phyloP scores from a whole-genome alignment of 805 yeast genomes.

The Candida piceae region DNA sequence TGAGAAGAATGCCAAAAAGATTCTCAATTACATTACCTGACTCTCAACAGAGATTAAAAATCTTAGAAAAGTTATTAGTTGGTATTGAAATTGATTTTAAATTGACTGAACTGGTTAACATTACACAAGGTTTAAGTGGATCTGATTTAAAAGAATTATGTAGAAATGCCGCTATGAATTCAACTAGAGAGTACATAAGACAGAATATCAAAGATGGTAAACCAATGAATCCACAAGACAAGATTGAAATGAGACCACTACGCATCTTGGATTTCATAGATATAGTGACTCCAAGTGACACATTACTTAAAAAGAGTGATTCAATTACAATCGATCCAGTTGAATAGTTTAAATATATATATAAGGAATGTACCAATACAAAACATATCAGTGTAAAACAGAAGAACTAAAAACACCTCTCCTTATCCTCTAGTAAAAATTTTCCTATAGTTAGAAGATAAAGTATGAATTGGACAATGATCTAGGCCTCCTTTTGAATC shows the following conservation, averaged over 20 bases:
- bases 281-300: conserved; percentile 28
- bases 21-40: conserved; percentile 76
- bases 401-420: conserved; percentile 3
- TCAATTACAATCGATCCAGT: conserved; percentile 17
- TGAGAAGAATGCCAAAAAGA: conserved; percentile 89
- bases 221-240: conserved; percentile 28
- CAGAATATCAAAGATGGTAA: conserved; percentile 45
- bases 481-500: conserved; percentile 50
- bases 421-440: background rate
- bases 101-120: conserved; percentile 49
- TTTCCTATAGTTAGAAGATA: conserved; percentile 6
- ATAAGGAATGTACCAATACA: conserved; percentile 13
- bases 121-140: conserved; percentile 79
- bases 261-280: conserved; percentile 57
- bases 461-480: conserved; percentile 7
- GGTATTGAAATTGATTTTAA: conserved; percentile 70
- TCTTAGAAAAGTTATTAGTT: conserved; percentile 60
- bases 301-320: conserved; percentile 17
- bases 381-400: conserved; percentile 2
- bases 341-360: conserved; percentile 8
- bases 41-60: conserved; percentile 59
- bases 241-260: conserved; percentile 55
- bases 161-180: conserved; percentile 86
- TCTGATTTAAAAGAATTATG: conserved; percentile 88
- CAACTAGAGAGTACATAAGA: conserved; percentile 78